phyloP scores from a whole-genome alignment of 805 yeast genomes.

The Cyberlindnera americana region DNA sequence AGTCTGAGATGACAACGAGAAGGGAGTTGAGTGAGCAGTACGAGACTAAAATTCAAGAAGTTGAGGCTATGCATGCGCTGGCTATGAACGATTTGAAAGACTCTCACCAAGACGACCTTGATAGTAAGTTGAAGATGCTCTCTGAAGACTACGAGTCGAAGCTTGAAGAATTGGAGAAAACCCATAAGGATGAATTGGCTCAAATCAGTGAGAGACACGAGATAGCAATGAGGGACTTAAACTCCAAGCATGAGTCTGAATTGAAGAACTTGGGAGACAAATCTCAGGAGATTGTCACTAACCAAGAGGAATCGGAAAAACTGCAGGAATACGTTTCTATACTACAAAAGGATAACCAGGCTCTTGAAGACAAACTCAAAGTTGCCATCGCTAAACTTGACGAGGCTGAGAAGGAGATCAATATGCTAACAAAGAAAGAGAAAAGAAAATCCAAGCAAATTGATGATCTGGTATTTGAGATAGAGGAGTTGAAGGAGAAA shows the following conservation, averaged over 20 bases:
- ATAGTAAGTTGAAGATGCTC: slow-evolving; percentile 30
- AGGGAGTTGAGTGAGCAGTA: slow-evolving; percentile 30
- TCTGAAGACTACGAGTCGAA: slow-evolving; percentile 33
- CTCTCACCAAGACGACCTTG: slow-evolving; percentile 25
- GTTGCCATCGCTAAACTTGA: slow-evolving; percentile 8
- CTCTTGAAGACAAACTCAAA: slow-evolving; percentile 2
- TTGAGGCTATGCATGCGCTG: slow-evolving; percentile 32
- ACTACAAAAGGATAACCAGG: neutral
- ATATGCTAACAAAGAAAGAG: slow-evolving; percentile 14
- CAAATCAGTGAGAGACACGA: neutral
- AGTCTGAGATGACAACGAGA: slow-evolving; percentile 30
- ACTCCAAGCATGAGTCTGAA: neutral
- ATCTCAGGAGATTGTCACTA: neutral
- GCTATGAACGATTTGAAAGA: slow-evolving; percentile 33
- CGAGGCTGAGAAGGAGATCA: slow-evolving; percentile 15
- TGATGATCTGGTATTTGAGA: slow-evolving; percentile 10
- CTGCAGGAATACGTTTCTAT: slow-evolving; percentile 1
- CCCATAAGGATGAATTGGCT: neutral
- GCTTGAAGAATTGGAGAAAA: slow-evolving; percentile 24
- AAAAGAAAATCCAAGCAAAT: slow-evolving; percentile 15
- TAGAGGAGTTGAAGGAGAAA: slow-evolving; percentile 10
- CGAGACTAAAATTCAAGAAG: slow-evolving; percentile 35
- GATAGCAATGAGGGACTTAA: neutral
- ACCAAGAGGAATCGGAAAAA: slow-evolving; percentile 1
- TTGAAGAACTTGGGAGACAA: neutral